Conservation (phyloP, 768 basidiomycete species). For the Boletus tomentosulus region DNA sequence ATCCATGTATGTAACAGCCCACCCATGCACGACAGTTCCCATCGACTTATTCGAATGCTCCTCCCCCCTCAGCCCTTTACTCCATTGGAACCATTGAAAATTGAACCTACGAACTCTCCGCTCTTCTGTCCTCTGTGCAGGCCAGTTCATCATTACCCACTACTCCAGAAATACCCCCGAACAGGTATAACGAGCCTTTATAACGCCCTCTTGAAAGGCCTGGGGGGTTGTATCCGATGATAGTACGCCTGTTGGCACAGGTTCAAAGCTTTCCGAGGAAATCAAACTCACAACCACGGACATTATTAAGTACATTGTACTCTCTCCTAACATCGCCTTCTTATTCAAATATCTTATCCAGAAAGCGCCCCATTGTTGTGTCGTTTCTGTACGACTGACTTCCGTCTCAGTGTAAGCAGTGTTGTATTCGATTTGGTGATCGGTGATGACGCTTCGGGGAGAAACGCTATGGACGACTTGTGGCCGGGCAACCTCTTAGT, state of each 20-base stretch:
- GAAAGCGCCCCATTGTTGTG: constrained; percentile 51
- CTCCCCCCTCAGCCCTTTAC: constrained; percentile 30
- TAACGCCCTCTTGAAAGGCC: constrained; percentile 61
- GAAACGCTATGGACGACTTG: constrained; percentile 65
- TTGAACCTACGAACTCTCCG: constrained; percentile 29
- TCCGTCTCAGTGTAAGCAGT: constrained; percentile 87
- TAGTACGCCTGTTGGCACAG: constrained; percentile 49
- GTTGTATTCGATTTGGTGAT: constrained; percentile 69
- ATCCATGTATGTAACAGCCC: constrained; percentile 30
- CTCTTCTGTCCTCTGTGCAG: constrained; percentile 26
- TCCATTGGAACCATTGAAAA: constrained; percentile 24
- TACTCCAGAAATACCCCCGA: constrained; percentile 19
- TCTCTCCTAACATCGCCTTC: background rate
- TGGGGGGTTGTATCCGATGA: constrained; percentile 63
- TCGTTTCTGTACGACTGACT: constrained; percentile 72
- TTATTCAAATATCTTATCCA: constrained; percentile 22
- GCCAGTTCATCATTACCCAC: constrained; percentile 22
- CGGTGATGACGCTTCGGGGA: constrained; percentile 63
- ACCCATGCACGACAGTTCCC: constrained; percentile 27
- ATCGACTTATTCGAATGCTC: constrained; percentile 28
- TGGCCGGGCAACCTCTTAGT: too few relatives aligned
- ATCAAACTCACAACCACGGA: constrained; percentile 63
- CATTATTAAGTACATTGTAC: constrained; percentile 56
- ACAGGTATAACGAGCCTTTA: constrained; percentile 54
- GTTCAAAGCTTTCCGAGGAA: constrained; percentile 46